phyloP scores from a whole-genome alignment of 2,329 filamentous ascomycete species.

The Colletotrichum orchidophilum region DNA sequence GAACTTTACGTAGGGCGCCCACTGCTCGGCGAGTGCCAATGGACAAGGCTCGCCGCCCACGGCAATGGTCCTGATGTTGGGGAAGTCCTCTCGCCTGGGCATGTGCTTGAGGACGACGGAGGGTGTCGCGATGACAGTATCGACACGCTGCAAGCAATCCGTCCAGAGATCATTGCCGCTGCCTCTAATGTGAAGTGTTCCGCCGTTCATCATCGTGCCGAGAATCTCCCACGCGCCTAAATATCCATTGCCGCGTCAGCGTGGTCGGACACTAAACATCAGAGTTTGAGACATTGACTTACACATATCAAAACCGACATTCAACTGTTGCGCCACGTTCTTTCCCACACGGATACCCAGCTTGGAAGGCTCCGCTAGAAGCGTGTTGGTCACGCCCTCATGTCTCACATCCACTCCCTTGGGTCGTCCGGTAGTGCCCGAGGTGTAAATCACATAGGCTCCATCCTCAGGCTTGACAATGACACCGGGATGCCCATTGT shows the following conservation, averaged over 20 bases:
- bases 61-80: conserved; percentile 32
- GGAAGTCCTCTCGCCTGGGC: conserved; percentile 30
- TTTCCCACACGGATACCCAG: conserved; percentile 60
- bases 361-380: conserved; percentile 38
- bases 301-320: conserved; percentile 71
- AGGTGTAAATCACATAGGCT: conserved; percentile 64
- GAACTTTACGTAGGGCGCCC: conserved; percentile 59
- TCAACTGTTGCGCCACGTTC: conserved; percentile 64
- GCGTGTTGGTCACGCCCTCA: conserved; percentile 32
- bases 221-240: conserved; percentile 70
- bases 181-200: conserved; percentile 35
- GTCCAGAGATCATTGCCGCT: conserved; percentile 34
- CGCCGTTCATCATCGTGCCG: conserved; percentile 40
- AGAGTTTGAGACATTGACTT: conserved; percentile 39
- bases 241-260: not conserved
- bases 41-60: conserved; percentile 35
- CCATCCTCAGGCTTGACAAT: conserved; percentile 48
- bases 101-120: conserved; percentile 36
- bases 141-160: conserved; percentile 33
- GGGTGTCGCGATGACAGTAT: conserved; percentile 35
- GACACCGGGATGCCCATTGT: conserved; percentile 31
- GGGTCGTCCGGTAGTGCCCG: conserved; percentile 65
- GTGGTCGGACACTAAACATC: not conserved
- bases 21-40: conserved; percentile 60
- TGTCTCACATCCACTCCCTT: conserved; percentile 69